Conservation (phyloP, 441 rosid genomes). For the Gossypium schwendimanii region DNA sequence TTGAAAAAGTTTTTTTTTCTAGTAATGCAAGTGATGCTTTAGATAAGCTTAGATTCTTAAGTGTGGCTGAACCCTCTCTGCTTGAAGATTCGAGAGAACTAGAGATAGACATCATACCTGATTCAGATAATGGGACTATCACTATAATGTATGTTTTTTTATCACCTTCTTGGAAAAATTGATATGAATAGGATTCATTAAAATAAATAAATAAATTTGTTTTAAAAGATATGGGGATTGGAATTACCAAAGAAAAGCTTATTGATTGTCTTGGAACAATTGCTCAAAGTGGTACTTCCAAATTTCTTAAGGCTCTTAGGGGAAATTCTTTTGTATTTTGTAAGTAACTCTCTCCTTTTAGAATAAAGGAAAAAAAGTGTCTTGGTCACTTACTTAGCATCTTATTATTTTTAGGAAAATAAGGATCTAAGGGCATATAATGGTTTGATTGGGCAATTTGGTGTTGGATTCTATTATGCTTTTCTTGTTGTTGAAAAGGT, state of each 20-base stretch:
- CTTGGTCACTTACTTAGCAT: constrained; percentile 11
- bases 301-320: constrained; percentile 80
- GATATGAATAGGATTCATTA: not conserved
- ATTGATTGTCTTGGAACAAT: constrained; percentile 93
- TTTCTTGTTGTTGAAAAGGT: constrained; percentile 96
- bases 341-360: constrained; percentile 4
- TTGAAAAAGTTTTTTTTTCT: constrained; percentile 10
- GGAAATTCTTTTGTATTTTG: constrained; percentile 22
- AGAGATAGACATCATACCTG: constrained; percentile 80
- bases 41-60: constrained; percentile 87
- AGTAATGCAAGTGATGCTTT: constrained; percentile 99
- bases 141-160: constrained; percentile 51
- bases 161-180: not conserved
- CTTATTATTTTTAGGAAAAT: constrained; percentile 56
- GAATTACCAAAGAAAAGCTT: constrained; percentile 94
- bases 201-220: constrained; percentile 38
- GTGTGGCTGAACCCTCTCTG: constrained; percentile 84
- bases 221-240: constrained; percentile 87
- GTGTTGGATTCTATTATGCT: constrained; percentile 96
- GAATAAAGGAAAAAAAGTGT: constrained; percentile 25
- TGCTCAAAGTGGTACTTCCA: constrained; percentile 97
- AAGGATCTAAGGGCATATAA: constrained; percentile 76
- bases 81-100: constrained; percentile 86
- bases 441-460: constrained; percentile 87
- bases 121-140: constrained; percentile 77